Percentiles rank a stretch among this genome's conserved stretches.
phyloP scores from a whole-genome alignment of 257 asterid species.

The Penstemon barbatus region DNA sequence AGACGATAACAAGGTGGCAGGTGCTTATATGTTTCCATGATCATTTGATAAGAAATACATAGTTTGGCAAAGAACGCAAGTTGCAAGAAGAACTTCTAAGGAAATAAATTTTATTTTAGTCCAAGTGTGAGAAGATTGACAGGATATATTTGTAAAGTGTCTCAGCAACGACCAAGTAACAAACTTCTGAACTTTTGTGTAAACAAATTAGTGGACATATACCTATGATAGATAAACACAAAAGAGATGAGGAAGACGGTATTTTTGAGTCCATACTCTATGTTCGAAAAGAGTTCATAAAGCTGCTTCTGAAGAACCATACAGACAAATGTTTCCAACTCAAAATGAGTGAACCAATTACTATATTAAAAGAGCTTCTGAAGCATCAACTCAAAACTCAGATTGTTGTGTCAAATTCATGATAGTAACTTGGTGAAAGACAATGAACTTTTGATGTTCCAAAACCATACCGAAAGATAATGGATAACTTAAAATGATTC shows the following conservation, averaged over 20 bases:
- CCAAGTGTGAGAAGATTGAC: not conserved
- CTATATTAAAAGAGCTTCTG: constrained; percentile 1
- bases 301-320: constrained; percentile 6
- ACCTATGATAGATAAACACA: not conserved
- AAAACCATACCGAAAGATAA: too few species aligned
- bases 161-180: not conserved
- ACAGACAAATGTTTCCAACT: not conserved
- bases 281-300: not conserved
- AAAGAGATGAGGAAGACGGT: not conserved
- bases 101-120: not conserved
- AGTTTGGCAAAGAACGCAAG: not conserved
- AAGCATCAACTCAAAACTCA: not conserved
- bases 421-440: not conserved
- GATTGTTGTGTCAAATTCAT: constrained; percentile 4
- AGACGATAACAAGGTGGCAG: constrained; percentile 8
- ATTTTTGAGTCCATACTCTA: not conserved
- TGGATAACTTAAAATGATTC: too few species aligned
- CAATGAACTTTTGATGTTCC: not conserved
- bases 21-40: not conserved
- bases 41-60: not conserved
- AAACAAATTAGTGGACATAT: not conserved
- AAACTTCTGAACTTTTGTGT: not conserved
- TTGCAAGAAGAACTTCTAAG: not conserved
- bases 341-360: constrained; percentile 9
- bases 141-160: not conserved